A percentile compares a stretch with the other conserved stretches of the same genome.
phyloP scores from a whole-genome alignment of 306 rosid genomes.

The Cucumis melo region DNA sequence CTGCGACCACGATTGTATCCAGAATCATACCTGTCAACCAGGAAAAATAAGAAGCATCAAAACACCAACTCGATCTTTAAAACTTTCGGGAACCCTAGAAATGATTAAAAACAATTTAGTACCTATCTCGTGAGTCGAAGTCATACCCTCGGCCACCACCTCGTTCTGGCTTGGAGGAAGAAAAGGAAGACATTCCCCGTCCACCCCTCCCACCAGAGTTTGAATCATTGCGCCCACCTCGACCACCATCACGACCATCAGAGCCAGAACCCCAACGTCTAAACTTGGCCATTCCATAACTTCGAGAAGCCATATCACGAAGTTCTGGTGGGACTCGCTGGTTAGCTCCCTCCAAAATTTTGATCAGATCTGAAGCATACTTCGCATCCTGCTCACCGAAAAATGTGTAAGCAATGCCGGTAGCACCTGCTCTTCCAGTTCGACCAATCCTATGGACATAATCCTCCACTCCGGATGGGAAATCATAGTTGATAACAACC shows the following conservation, averaged over 20 bases:
- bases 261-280: slow-evolving; percentile 67
- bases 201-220: slow-evolving; percentile 57
- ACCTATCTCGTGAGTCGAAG: slow-evolving; percentile 53
- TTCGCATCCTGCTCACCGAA: slow-evolving; percentile 91
- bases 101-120: background rate
- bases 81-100: too few relatives aligned
- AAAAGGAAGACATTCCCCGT: slow-evolving; percentile 32
- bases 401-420: slow-evolving; percentile 85
- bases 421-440: slow-evolving; percentile 99
- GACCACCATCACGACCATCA: slow-evolving; percentile 48
- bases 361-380: slow-evolving; percentile 83
- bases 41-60: background rate
- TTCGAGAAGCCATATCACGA: slow-evolving; percentile 70
- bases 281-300: slow-evolving; percentile 79
- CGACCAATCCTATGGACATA: slow-evolving; percentile 99
- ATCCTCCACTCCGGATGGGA: slow-evolving; percentile 99
- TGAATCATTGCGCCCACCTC: slow-evolving; percentile 52
- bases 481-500: slow-evolving; percentile 92
- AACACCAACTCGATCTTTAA: background rate
- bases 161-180: slow-evolving; percentile 27
- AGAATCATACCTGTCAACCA: slow-evolving; percentile 39
- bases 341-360: slow-evolving; percentile 93
- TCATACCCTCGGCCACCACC: slow-evolving; percentile 56
- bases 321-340: slow-evolving; percentile 78
- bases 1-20: slow-evolving; percentile 21